phyloP scores from a whole-genome alignment of 1,284 basidiomycete species.

The Flammula alnicola region DNA sequence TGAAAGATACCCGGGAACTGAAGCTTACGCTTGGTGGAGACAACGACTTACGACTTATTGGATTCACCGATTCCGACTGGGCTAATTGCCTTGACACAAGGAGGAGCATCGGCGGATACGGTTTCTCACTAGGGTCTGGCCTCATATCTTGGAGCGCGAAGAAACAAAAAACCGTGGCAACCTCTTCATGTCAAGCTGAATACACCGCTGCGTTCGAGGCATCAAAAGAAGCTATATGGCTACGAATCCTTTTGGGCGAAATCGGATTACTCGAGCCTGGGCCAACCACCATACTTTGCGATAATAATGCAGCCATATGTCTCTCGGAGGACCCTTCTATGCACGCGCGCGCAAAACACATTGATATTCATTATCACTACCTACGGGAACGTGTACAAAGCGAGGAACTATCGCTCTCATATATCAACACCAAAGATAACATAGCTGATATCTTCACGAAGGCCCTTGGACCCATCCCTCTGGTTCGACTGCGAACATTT shows the following conservation, averaged over 20 bases:
- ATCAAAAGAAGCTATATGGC: conserved; percentile 23
- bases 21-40: conserved; percentile 32
- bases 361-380: conserved; percentile 26
- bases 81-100: conserved; percentile 30
- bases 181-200: conserved; percentile 32
- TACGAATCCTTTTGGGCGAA: conserved; percentile 8
- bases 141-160: conserved; percentile 25
- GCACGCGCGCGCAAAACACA: conserved; percentile 24
- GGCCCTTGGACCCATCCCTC: too few species aligned
- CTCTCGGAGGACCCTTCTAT: conserved; percentile 21
- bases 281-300: conserved; percentile 15
- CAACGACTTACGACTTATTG: conserved; percentile 28
- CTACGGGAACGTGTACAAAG: conserved; percentile 16
- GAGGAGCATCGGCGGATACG: conserved; percentile 27
- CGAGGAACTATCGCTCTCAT: conserved; percentile 9
- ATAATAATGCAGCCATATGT: conserved; percentile 24
- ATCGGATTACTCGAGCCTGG: neutral
- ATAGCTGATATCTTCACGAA: conserved; percentile 26
- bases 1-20: conserved; percentile 38
- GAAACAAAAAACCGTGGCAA: conserved; percentile 32
- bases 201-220: conserved; percentile 30
- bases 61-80: conserved; percentile 46
- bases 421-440: conserved; percentile 18
- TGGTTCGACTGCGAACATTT: too few species aligned
- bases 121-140: conserved; percentile 23